Conservation (phyloP, 2,329 filamentous ascomycete genomes). For the Arthrobotrys iridis region DNA sequence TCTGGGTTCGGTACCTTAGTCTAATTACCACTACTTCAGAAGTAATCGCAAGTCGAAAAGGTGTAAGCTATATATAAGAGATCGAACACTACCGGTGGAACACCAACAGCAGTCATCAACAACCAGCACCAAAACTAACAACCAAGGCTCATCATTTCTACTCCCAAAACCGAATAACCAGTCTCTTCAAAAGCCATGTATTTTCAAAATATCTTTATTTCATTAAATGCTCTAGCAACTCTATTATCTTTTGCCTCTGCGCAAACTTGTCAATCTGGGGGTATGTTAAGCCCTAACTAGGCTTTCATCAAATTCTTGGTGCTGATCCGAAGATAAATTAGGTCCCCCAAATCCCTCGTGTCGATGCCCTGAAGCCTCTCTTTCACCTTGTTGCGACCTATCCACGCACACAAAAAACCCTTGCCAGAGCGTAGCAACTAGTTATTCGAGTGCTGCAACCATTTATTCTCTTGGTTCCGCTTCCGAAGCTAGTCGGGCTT, state of each 20-base stretch:
- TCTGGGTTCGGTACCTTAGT: background rate
- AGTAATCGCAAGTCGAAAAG: background rate
- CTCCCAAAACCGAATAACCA: background rate
- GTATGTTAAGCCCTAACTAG: background rate
- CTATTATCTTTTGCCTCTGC: slow-evolving; percentile 3
- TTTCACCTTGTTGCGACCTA: background rate
- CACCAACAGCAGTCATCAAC: background rate
- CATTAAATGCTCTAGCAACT: slow-evolving; percentile 1
- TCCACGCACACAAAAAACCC: background rate
- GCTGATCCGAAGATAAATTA: slow-evolving; percentile 2
- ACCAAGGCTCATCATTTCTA: background rate
- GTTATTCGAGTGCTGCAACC: slow-evolving; percentile 1
- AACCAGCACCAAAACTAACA: background rate
- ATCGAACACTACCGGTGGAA: background rate
- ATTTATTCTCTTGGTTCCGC: background rate
- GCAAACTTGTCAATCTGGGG: background rate
- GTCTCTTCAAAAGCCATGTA: slow-evolving; percentile 5
- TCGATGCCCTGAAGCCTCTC: background rate
- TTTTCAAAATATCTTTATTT: slow-evolving; percentile 1
- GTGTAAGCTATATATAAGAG: slow-evolving; percentile 1
- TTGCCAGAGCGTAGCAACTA: background rate
- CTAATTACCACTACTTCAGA: slow-evolving; percentile 3
- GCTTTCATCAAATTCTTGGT: slow-evolving; percentile 3
- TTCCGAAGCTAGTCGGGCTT: too few relatives aligned
- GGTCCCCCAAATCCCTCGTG: background rate